Conservation (phyloP, 1,284 basidiomycete species). For the Phlebopus sp. region DNA sequence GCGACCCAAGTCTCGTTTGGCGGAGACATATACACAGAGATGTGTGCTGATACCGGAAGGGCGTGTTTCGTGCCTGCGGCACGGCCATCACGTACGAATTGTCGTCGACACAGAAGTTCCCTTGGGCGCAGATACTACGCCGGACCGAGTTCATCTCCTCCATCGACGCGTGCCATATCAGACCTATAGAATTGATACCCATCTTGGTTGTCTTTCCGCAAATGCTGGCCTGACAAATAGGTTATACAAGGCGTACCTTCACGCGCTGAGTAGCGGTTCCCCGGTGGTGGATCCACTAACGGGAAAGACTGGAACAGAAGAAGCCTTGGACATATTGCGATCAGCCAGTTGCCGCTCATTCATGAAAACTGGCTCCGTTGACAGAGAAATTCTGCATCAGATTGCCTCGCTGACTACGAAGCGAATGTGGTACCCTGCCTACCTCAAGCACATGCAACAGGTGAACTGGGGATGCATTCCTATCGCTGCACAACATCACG, state of each 20-base stretch:
- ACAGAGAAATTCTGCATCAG: constrained; percentile 31
- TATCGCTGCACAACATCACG: constrained; percentile 32
- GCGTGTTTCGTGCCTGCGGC: constrained; percentile 18
- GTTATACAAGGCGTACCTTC: constrained; percentile 43
- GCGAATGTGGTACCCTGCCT: constrained; percentile 38
- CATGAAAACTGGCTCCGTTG: constrained; percentile 28
- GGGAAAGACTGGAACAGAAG: constrained; percentile 42
- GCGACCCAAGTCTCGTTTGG: constrained; percentile 13
- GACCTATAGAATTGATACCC: constrained; percentile 38
- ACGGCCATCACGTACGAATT: constrained; percentile 21
- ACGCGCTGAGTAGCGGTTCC: constrained; percentile 41
- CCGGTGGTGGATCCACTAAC: constrained; percentile 46
- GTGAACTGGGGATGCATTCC: constrained; percentile 18
- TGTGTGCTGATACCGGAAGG: constrained; percentile 41
- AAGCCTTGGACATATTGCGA: constrained; percentile 39
- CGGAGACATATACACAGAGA: constrained; percentile 15
- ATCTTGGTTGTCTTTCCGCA: constrained; percentile 38
- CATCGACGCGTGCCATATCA: constrained; percentile 25
- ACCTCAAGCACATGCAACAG: constrained; percentile 39
- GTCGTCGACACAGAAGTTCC: constrained; percentile 11
- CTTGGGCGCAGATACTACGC: too few relatives aligned
- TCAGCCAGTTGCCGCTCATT: constrained; percentile 41
- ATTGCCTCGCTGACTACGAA: constrained; percentile 37
- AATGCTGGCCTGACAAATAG: constrained; percentile 32
- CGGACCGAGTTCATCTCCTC: neutral